Evolutionary conservation across 2,329 filamentous ascomycete genomes (phyloP).

Genomic region (Venturia oleaginea): DNA sequence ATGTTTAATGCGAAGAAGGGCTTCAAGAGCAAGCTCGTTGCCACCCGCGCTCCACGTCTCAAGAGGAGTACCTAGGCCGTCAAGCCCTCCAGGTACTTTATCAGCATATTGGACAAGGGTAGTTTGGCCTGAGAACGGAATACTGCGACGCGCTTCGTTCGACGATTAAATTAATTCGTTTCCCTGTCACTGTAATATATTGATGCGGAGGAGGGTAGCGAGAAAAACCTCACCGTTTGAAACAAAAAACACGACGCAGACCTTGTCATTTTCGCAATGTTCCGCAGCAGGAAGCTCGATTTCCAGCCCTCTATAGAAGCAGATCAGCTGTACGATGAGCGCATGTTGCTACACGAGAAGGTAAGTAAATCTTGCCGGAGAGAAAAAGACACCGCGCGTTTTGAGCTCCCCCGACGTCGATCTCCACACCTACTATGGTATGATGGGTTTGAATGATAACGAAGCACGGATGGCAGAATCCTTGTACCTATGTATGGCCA

Average conservation of each 20-base stretch:
- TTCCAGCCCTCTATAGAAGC: not conserved
- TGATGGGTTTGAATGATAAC: too few species aligned
- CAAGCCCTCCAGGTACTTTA: not conserved
- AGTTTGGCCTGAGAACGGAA: not conserved
- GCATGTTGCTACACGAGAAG: not conserved
- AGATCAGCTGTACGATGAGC: not conserved
- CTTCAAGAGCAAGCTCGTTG: not conserved
- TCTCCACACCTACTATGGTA: too few species aligned
- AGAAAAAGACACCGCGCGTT: not conserved
- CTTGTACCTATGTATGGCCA: too few species aligned
- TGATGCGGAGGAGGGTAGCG: not conserved
- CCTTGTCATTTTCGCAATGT: not conserved
- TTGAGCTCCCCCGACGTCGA: not conserved
- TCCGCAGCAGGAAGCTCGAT: not conserved
- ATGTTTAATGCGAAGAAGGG: not conserved
- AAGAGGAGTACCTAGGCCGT: not conserved
- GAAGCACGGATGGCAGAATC: too few species aligned
- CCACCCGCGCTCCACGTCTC: not conserved
- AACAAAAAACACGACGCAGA: not conserved
- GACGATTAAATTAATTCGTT: slow-evolving; percentile 9
- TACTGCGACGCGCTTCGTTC: slow-evolving; percentile 1
- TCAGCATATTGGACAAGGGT: slow-evolving; percentile 3
- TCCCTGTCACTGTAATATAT: not conserved
- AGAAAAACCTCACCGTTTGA: not conserved
- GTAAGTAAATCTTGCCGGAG: not conserved